Evolutionary conservation across 2,329 filamentous ascomycete species (phyloP).

Genomic region (Graphiopsis chlorocephala): DNA sequence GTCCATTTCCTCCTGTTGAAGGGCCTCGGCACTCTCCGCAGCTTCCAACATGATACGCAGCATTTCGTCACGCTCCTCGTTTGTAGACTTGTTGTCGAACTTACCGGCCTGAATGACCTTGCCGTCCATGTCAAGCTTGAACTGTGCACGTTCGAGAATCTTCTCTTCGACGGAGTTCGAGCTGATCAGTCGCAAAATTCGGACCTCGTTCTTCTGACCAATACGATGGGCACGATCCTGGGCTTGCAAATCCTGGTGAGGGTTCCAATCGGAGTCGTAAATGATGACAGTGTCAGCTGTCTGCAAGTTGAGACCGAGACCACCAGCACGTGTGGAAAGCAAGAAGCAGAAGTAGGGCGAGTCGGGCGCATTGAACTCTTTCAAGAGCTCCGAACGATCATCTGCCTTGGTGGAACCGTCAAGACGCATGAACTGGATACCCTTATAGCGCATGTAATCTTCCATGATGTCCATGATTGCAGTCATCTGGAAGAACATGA

Average conservation of each 20-base stretch:
- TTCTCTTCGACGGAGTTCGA: slow-evolving; percentile 98
- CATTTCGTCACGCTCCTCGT: slow-evolving; percentile 97
- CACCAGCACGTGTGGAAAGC: slow-evolving; percentile 96
- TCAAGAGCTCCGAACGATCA: slow-evolving; percentile 87
- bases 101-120: slow-evolving; percentile 99
- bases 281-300: slow-evolving; percentile 99
- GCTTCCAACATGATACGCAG: slow-evolving; percentile 88
- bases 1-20: slow-evolving; percentile 96
- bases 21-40: slow-evolving; percentile 63
- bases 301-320: slow-evolving; percentile 93
- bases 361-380: slow-evolving; percentile 81
- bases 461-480: slow-evolving; percentile 99
- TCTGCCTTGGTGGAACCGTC: slow-evolving; percentile 98
- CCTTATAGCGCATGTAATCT: slow-evolving; percentile 84
- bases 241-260: slow-evolving; percentile 96
- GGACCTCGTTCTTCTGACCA: slow-evolving; percentile 98
- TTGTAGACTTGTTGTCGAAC: slow-evolving; percentile 98
- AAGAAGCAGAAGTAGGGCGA: slow-evolving; percentile 98
- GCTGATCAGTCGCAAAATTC: slow-evolving; percentile 91
- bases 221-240: slow-evolving; percentile 99
- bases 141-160: slow-evolving; percentile 93
- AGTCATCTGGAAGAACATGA: slow-evolving; percentile 99
- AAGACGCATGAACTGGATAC: slow-evolving; percentile 81
- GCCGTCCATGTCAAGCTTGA: slow-evolving; percentile 98
- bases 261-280: slow-evolving; percentile 99